These are phyloP conservation scores for Phytophthora kernoviae DNA, from an alignment of 352 stramenopile genomes.

Conservation along the genomic window DNA sequence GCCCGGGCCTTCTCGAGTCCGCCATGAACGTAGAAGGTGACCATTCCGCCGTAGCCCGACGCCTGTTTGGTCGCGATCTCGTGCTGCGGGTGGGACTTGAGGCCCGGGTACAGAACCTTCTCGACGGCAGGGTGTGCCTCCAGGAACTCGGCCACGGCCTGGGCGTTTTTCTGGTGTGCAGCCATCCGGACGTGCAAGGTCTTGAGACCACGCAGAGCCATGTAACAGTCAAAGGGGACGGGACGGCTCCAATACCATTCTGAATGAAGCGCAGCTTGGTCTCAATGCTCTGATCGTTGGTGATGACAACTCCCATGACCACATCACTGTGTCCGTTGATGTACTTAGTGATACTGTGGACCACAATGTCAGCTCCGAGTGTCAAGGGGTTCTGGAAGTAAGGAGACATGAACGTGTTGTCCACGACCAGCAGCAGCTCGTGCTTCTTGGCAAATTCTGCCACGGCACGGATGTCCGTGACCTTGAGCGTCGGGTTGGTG, in stretches of 20 bases:
- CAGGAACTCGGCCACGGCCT: slow-evolving; percentile 92
- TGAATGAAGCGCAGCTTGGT: slow-evolving; percentile 94
- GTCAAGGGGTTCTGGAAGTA: slow-evolving; percentile 94
- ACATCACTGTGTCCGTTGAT: slow-evolving; percentile 96
- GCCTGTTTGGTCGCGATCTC: slow-evolving; percentile 86
- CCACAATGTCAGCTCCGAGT: slow-evolving; percentile 91
- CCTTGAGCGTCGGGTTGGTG: slow-evolving; percentile 95
- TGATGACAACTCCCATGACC: slow-evolving; percentile 92
- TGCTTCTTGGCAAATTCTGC: slow-evolving; percentile 89
- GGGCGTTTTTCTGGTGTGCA: slow-evolving; percentile 93
- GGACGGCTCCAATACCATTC: slow-evolving; percentile 93
- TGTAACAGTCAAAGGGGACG: slow-evolving; percentile 94
- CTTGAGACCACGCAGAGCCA: slow-evolving; percentile 95
- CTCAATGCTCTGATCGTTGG: slow-evolving; percentile 92
- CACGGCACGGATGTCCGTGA: slow-evolving; percentile 94
- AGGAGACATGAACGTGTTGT: slow-evolving; percentile 95
- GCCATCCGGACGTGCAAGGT: slow-evolving; percentile 95
- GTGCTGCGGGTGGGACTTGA: slow-evolving; percentile 90
- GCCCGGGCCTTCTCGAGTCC: slow-evolving; percentile 77
- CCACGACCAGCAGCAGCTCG: slow-evolving; percentile 90
- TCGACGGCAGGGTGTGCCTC: slow-evolving; percentile 87
- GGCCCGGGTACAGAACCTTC: slow-evolving; percentile 93
- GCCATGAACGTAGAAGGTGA: slow-evolving; percentile 95
- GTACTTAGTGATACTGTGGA: slow-evolving; percentile 97
- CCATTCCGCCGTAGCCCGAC: slow-evolving; percentile 77